Percentiles rank a stretch among this genome's conserved stretches.
These are phyloP conservation scores for Aspergillus heteromorphus DNA, from an alignment of 495 filamentous ascomycete genomes.

Conservation along the genomic window DNA sequence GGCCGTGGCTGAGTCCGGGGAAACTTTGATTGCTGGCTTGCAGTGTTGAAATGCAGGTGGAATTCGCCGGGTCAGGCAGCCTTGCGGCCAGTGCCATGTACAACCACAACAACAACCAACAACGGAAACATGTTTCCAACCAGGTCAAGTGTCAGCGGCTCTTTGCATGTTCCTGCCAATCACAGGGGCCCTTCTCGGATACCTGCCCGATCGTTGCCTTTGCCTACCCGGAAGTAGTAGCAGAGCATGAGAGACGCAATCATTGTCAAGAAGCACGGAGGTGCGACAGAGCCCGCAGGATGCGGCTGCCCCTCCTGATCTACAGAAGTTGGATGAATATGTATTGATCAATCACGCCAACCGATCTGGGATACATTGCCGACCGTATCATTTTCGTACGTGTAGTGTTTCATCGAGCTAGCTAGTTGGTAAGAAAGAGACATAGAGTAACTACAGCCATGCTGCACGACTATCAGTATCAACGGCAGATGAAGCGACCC, in stretches of 20 bases:
- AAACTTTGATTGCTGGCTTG: conserved; percentile 2
- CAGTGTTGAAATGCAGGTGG: conserved; percentile 7
- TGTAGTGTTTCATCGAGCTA: no score
- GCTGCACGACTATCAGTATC: no score
- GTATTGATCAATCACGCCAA: no score
- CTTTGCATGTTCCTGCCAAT: conserved; percentile 7
- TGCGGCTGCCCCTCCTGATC: conserved; percentile 1
- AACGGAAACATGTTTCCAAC: conserved; percentile 2
- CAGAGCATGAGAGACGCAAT: neutral
- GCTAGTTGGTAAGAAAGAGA: no score
- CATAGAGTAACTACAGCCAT: no score
- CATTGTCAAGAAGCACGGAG: neutral
- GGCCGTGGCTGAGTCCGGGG: conserved; percentile 14
- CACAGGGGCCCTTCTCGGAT: neutral
- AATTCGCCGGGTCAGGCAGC: conserved; percentile 3
- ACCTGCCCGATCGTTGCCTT: neutral
- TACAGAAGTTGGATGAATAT: no score
- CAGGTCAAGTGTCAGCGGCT: neutral
- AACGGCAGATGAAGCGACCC: no score
- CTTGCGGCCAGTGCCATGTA: neutral
- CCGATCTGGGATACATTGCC: no score
- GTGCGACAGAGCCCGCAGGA: neutral
- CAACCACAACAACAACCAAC: neutral
- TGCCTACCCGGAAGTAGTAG: neutral
- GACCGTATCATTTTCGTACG: no score